These are phyloP conservation scores for Vanderwaltozyma tropicalis DNA, from an alignment of 805 yeast genomes.

Conservation along the genomic window DNA sequence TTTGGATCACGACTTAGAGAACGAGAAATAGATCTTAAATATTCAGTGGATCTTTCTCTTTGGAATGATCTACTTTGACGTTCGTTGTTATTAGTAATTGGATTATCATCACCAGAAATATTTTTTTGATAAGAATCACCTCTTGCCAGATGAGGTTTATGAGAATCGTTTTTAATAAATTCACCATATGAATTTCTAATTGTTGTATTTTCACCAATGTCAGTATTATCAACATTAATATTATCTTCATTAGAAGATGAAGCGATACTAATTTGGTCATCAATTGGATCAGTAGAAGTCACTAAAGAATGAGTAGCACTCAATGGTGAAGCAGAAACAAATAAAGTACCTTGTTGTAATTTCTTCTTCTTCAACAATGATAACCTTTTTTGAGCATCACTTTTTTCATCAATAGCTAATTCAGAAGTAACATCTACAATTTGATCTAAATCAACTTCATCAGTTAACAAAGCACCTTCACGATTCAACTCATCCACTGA, in stretches of 20 bases:
- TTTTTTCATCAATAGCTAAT: constrained; percentile 3
- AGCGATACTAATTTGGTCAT: constrained; percentile 4
- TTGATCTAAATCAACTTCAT: constrained; percentile 25
- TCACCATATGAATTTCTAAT: constrained; percentile 26
- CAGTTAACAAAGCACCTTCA: constrained; percentile 28
- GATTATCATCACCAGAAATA: constrained; percentile 33
- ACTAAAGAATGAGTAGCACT: constrained; percentile 15
- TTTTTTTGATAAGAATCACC: constrained; percentile 69
- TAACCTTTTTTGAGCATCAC: constrained; percentile 8
- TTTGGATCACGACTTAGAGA: constrained; percentile 21
- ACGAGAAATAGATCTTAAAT: constrained; percentile 41
- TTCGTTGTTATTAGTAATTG: constrained; percentile 6
- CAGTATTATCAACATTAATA: background rate
- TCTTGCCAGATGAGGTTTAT: constrained; percentile 57
- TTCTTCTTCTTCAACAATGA: constrained; percentile 5
- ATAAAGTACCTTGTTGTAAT: constrained; percentile 1
- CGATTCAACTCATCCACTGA: constrained; percentile 27
- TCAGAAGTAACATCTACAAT: constrained; percentile 13
- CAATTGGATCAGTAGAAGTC: constrained; percentile 21
- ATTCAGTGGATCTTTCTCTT: constrained; percentile 31
- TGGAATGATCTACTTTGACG: constrained; percentile 15
- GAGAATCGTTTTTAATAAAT: constrained; percentile 16
- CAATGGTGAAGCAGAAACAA: constrained; percentile 7
- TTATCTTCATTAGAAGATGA: background rate
- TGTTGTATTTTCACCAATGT: constrained; percentile 5